phyloP scores from a whole-genome alignment of 2,329 filamentous ascomycete genomes.

The Ophiostoma sp. region DNA sequence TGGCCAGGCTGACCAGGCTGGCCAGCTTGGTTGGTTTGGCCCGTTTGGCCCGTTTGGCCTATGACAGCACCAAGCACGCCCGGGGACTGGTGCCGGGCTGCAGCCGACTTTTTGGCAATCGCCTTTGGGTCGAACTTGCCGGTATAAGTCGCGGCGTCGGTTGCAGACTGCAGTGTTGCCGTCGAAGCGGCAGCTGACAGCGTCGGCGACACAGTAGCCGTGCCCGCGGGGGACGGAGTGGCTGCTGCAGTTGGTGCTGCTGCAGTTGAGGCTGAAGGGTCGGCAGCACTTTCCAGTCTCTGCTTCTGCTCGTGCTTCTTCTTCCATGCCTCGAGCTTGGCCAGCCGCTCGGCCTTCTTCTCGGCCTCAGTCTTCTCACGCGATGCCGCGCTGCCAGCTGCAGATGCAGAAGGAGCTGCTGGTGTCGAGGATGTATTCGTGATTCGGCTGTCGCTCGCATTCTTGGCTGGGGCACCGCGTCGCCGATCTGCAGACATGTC shows the following conservation, averaged over 20 bases:
- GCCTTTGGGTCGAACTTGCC: conserved; percentile 85
- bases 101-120: conserved; percentile 71
- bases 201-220: conserved; percentile 33
- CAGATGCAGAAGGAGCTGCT: not conserved
- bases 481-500: conserved; percentile 59
- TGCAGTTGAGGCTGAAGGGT: conserved; percentile 54
- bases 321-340: conserved; percentile 87
- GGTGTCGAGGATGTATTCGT: not conserved
- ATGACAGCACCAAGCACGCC: conserved; percentile 47
- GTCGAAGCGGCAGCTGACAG: not conserved
- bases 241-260: conserved; percentile 51
- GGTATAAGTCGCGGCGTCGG: conserved; percentile 56
- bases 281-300: conserved; percentile 69
- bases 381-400: not conserved
- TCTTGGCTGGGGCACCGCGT: conserved; percentile 59
- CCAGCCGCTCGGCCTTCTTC: conserved; percentile 73
- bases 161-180: conserved; percentile 37
- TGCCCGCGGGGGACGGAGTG: conserved; percentile 25
- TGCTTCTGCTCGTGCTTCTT: conserved; percentile 76
- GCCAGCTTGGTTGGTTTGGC: conserved; percentile 12
- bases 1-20: too few relatives aligned
- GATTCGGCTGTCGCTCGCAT: not conserved
- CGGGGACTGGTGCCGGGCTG: conserved; percentile 53
- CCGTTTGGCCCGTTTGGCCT: conserved; percentile 28
- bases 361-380: conserved; percentile 60